phyloP scores from a whole-genome alignment of 176 grass and related monocot genomes.

The Phragmites australis region DNA sequence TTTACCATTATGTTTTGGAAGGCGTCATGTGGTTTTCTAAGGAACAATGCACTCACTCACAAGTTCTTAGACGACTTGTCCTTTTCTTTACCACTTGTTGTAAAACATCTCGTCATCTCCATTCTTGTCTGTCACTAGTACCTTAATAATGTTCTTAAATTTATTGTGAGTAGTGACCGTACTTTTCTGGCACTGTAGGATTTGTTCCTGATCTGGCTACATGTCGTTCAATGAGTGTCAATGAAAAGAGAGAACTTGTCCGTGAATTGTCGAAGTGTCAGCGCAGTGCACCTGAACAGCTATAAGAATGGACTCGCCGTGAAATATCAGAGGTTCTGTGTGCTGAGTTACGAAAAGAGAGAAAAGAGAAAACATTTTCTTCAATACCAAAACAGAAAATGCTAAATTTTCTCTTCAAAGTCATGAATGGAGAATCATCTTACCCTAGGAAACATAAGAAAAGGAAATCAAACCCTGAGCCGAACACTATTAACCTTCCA shows the following conservation, averaged over 20 bases:
- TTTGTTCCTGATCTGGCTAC: constrained; percentile 45
- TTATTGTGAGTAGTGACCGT: background rate
- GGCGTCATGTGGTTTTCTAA: background rate
- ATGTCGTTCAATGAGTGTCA: constrained; percentile 47
- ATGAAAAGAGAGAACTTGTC: constrained; percentile 58
- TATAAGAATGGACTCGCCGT: constrained; percentile 48
- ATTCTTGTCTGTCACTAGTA: background rate
- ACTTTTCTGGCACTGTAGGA: constrained; percentile 22
- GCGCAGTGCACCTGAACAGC: constrained; percentile 38
- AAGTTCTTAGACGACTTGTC: background rate
- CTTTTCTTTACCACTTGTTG: background rate
- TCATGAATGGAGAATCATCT: constrained; percentile 45
- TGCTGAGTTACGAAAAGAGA: constrained; percentile 39
- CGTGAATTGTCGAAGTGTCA: constrained; percentile 53
- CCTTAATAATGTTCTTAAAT: background rate
- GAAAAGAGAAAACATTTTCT: constrained; percentile 44
- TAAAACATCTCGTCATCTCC: background rate
- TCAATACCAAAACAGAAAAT: constrained; percentile 46
- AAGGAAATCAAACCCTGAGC: constrained; percentile 6
- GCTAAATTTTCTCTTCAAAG: constrained; percentile 58
- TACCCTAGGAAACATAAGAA: background rate
- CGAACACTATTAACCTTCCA: constrained; percentile 22
- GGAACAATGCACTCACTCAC: background rate
- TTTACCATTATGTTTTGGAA: background rate
- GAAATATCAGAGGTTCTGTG: constrained; percentile 57